Conservation (phyloP, 1,139 yeast genomes). For the Scheffersomyces stambukii region DNA sequence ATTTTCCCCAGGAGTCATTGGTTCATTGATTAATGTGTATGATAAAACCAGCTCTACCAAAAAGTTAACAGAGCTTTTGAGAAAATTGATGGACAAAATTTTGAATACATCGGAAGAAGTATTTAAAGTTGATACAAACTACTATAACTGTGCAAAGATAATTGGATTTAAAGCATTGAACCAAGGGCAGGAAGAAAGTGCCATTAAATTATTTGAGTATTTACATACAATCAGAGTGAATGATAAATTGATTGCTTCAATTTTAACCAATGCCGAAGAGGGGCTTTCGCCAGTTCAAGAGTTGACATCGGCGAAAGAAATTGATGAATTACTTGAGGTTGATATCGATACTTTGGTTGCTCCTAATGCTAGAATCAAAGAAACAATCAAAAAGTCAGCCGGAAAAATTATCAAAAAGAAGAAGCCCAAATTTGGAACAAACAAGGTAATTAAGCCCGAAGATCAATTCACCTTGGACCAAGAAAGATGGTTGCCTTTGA, state of each 20-base stretch:
- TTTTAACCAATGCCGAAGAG: slow-evolving; percentile 19
- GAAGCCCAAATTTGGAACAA: slow-evolving; percentile 33
- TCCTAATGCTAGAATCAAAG: slow-evolving; percentile 6
- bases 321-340: slow-evolving; percentile 28
- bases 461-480: slow-evolving; percentile 30
- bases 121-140: slow-evolving; percentile 17
- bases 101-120: slow-evolving; percentile 15
- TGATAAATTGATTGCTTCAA: slow-evolving; percentile 32
- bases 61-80: slow-evolving; percentile 23
- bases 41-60: slow-evolving; percentile 28
- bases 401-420: slow-evolving; percentile 12
- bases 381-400: not conserved
- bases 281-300: slow-evolving; percentile 30
- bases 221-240: slow-evolving; percentile 22
- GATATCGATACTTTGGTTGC: slow-evolving; percentile 18
- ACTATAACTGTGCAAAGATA: slow-evolving; percentile 40
- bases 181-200: slow-evolving; percentile 23
- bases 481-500: slow-evolving; percentile 90
- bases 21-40: slow-evolving; percentile 44
- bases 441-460: slow-evolving; percentile 31
- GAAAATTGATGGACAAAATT: slow-evolving; percentile 18
- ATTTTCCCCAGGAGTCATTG: slow-evolving; percentile 40
- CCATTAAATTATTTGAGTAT: slow-evolving; percentile 28
- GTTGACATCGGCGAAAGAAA: slow-evolving; percentile 19
- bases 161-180: slow-evolving; percentile 46